phyloP scores from a whole-genome alignment of 2,329 filamentous ascomycete genomes.

The Pyrenophora tritici-repentis region DNA sequence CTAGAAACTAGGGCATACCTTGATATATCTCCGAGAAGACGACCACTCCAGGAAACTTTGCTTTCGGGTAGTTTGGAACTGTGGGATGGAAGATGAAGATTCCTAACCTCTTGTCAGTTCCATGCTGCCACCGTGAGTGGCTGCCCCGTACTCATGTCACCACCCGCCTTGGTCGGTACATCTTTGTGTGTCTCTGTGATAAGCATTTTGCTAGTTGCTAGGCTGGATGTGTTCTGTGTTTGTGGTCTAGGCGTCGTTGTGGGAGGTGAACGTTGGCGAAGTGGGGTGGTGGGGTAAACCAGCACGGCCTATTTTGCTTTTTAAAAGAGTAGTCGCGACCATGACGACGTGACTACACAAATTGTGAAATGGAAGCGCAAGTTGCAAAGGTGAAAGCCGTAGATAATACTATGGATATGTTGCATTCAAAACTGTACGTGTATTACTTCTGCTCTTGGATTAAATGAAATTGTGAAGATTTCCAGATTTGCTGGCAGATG shows the following conservation, averaged over 20 bases:
- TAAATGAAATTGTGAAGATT: too few species aligned
- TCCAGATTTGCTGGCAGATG: too few species aligned
- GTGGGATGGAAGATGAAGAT: slow-evolving; percentile 88
- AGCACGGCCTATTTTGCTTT: slow-evolving; percentile 13
- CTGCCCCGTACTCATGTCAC: slow-evolving; percentile 60
- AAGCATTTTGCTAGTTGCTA: slow-evolving; percentile 53
- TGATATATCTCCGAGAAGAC: slow-evolving; percentile 96
- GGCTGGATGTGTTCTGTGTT: slow-evolving; percentile 1
- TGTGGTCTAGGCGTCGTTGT: slow-evolving; percentile 4
- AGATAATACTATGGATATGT: too few species aligned
- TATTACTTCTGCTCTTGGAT: too few species aligned
- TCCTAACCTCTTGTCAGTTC: slow-evolving; percentile 57
- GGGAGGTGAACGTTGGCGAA: background rate
- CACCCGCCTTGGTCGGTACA: slow-evolving; percentile 63
- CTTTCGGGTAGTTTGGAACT: slow-evolving; percentile 83
- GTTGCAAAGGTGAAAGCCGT: background rate
- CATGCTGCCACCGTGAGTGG: background rate
- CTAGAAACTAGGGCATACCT: slow-evolving; percentile 59
- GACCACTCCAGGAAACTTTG: slow-evolving; percentile 85
- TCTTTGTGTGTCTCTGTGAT: slow-evolving; percentile 64
- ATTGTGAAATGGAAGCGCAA: background rate
- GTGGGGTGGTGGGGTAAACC: slow-evolving; percentile 25
- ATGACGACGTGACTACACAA: background rate
- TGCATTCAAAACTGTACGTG: too few species aligned
- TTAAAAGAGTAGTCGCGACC: background rate